Base-by-base conservation (phyloP, 768 basidiomycete species). In the Tulasnella sp. region DNA sequence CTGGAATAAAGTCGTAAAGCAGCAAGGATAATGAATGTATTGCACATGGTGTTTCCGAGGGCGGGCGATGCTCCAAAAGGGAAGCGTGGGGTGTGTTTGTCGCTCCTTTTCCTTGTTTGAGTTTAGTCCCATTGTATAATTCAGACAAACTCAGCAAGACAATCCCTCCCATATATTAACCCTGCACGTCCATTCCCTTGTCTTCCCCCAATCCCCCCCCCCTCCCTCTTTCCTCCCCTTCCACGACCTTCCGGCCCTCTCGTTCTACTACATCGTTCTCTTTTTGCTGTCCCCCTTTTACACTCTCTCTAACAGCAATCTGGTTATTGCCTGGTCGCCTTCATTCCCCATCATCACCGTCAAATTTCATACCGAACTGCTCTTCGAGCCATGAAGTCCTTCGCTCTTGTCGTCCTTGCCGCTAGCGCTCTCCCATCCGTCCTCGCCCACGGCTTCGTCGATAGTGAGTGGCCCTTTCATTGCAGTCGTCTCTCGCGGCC, bases 391-490 rank as follows among this genome's bases (percentile, higher is more conserved):
- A 74, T 74, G 72, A 49, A 74, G 72, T 74, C 49, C 52, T 29
- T 54, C 29, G 52, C 72, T 52, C 72, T 74, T 25, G 34, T 54
- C 40, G 42, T 36, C 38, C 19, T 49, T n/a, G 71, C 34, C 31
- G 31, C 38, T 37, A 22, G 17, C 25, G 25, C 52, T 49, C 49
- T 74, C n/a, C 40, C 49, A 1, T 34, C 72, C 38, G 74, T 45
- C 36, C n/a, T 52, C 37, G 54, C 64, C 36, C 74, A 76, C 42
- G 74, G 74, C 42, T 76, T 76, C 67, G 58, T 76, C 67, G 29
- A 37, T 31, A 34, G 74, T 76, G 69, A 34, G 73, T 64, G 17
- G 69, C 8, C 54, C 74, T 22, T 6, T 67, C 5, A 7, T 67
- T 67, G 17, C 64, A 67, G 3, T 4, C 29, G 31, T 37, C 36